Conservation (phyloP, 176 grass and related monocot species). For the Leersia perrieri region DNA sequence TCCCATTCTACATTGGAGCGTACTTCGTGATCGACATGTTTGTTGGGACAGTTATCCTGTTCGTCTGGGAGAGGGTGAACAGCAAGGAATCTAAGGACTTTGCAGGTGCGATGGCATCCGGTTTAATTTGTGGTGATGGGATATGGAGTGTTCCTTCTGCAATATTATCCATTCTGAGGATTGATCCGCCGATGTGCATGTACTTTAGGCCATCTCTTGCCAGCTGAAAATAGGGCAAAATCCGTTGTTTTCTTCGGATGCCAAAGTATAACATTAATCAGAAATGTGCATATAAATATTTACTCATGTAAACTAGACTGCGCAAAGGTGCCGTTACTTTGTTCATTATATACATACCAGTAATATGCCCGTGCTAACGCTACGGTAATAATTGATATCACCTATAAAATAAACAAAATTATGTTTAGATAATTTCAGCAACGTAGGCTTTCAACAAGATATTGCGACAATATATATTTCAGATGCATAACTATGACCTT, state of each 20-base stretch:
- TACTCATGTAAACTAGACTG: slow-evolving; percentile 10
- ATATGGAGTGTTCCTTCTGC: slow-evolving; percentile 85
- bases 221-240: slow-evolving; percentile 4
- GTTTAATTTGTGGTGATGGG: slow-evolving; percentile 86
- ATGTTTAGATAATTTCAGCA: too few species aligned
- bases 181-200: slow-evolving; percentile 85
- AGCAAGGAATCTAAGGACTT: slow-evolving; percentile 67
- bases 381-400: too few species aligned
- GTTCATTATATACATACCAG: too few species aligned
- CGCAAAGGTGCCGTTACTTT: slow-evolving; percentile 11
- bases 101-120: slow-evolving; percentile 61
- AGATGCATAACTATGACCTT: too few species aligned
- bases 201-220: slow-evolving; percentile 56
- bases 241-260: not conserved
- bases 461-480: too few species aligned
- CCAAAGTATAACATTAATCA: not conserved
- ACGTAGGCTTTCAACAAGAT: too few species aligned
- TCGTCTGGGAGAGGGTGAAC: slow-evolving; percentile 70
- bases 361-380: too few species aligned
- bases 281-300: slow-evolving; percentile 30
- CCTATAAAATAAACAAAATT: too few species aligned
- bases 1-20: slow-evolving; percentile 89
- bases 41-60: slow-evolving; percentile 66
- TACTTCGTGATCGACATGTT: slow-evolving; percentile 95
- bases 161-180: slow-evolving; percentile 70